Evolutionary conservation across 495 filamentous ascomycete species (phyloP).

Genomic region (Penicillium robsamsonii): DNA sequence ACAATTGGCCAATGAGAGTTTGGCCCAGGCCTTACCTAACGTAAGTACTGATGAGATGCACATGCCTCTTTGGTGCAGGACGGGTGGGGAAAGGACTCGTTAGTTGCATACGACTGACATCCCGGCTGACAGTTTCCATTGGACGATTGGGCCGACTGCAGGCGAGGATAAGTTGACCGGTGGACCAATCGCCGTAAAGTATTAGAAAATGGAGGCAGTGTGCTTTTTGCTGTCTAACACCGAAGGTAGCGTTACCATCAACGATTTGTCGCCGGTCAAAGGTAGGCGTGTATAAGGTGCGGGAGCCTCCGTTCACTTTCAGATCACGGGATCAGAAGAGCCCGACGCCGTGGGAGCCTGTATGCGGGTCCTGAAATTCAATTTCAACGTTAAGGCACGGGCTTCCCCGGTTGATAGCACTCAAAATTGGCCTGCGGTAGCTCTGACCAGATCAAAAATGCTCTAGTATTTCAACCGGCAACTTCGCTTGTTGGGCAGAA

Average conservation of each 20-base stretch:
- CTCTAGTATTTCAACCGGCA: slow-evolving; percentile 13
- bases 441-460: slow-evolving; percentile 4
- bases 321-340: slow-evolving; percentile 45
- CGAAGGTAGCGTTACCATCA: slow-evolving; percentile 21
- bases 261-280: slow-evolving; percentile 42
- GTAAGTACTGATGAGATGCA: slow-evolving; percentile 22
- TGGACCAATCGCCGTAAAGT: slow-evolving; percentile 35
- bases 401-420: slow-evolving; percentile 9
- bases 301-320: slow-evolving; percentile 41
- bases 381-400: slow-evolving; percentile 43
- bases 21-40: slow-evolving; percentile 12
- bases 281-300: slow-evolving; percentile 35
- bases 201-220: slow-evolving; percentile 17
- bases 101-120: slow-evolving; percentile 39
- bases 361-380: slow-evolving; percentile 45
- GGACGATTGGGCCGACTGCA: slow-evolving; percentile 29
- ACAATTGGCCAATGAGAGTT: slow-evolving; percentile 24
- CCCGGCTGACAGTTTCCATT: slow-evolving; percentile 30
- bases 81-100: slow-evolving; percentile 22
- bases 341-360: slow-evolving; percentile 41
- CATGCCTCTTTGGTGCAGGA: slow-evolving; percentile 14
- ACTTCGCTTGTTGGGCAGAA: slow-evolving; percentile 32
- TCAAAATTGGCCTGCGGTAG: slow-evolving; percentile 12
- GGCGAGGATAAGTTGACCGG: slow-evolving; percentile 25
- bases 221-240: slow-evolving; percentile 34